These are phyloP conservation scores for Orobanche coerulescens DNA, from an alignment of 257 asterid species.

Conservation along the genomic window DNA sequence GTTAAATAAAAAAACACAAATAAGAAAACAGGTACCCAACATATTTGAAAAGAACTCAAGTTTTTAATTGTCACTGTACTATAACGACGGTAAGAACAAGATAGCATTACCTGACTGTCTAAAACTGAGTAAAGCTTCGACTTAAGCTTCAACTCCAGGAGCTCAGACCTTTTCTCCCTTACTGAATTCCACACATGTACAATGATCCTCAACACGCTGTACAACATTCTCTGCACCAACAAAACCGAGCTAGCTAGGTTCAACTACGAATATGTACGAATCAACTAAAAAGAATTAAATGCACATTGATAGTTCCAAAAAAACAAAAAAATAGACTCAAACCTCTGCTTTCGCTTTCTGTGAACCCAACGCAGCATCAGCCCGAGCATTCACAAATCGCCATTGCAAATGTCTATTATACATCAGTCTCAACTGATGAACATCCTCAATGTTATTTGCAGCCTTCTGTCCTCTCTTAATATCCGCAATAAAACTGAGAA, in stretches of 20 bases:
- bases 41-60: slow-evolving; percentile 7
- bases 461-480: slow-evolving; percentile 65
- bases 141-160: slow-evolving; percentile 53
- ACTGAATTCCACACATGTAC: slow-evolving; percentile 43
- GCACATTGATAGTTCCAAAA: not conserved
- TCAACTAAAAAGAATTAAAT: not conserved
- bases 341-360: slow-evolving; percentile 78
- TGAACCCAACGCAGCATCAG: slow-evolving; percentile 36
- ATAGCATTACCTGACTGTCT: slow-evolving; percentile 47
- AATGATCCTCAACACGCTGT: slow-evolving; percentile 52
- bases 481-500: slow-evolving; percentile 71
- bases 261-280: slow-evolving; percentile 2
- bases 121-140: slow-evolving; percentile 51
- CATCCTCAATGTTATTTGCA: slow-evolving; percentile 67
- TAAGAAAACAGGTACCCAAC: slow-evolving; percentile 6
- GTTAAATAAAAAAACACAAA: not conserved
- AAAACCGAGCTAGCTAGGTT: slow-evolving; percentile 6
- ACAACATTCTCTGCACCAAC: slow-evolving; percentile 58
- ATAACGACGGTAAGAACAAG: not conserved
- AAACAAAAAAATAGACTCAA: slow-evolving; percentile 16
- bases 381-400: slow-evolving; percentile 67
- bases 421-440: slow-evolving; percentile 62
- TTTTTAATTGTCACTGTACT: not conserved
- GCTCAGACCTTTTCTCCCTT: slow-evolving; percentile 44
- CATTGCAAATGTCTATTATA: slow-evolving; percentile 89